Base-by-base conservation (phyloP, 2,329 filamentous ascomycete species). In the Thielaviopsis punctulata region DNA sequence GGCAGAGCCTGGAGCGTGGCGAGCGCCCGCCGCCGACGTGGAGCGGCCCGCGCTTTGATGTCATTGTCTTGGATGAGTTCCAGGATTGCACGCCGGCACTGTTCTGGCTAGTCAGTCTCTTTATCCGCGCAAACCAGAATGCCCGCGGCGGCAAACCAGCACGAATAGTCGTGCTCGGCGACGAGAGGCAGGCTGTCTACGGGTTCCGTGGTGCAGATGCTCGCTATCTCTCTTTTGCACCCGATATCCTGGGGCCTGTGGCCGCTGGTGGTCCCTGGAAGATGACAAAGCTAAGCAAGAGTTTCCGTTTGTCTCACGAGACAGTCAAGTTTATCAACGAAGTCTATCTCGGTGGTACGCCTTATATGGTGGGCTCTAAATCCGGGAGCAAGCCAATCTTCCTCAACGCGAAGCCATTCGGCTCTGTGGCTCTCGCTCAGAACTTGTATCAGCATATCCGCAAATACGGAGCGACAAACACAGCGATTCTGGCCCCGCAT, bases 31-130 rank as follows among this genome's bases (percentile, higher is more conserved):
- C 56, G 23, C 61, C 62, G 6, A 5, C 18, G 21, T 62, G 61
- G 59, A 48, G 8, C 2, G 55, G n/a, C 8, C 21, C 25, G 10
- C 59, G 59, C 13, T 64, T 60, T 49, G 61, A 64, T n/a, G 59
- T 64, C 3, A 55, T 65, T 25, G 58, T 64, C 4, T 33, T 64
- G 9, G 62, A 65, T 27, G 63, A 65, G 51, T 58, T 64, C 19
- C 63, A 64, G 25, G 62, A 65, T 27, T 64, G 61, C 23, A 62
- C 60, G 1, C 56, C 58, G 6, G 24, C 55, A 22, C 52, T 61
- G 2, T 64, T 61, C 48, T 63, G 58, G 61, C 50, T 64, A 2
- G 50, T 56, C 0, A 55, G 23, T 19, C 54, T 56, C n/a, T 62
- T 65, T 15, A 55, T 64, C 23, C 51, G 39, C 2, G 55, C 60